Evolutionary conservation across 2,329 filamentous ascomycete species (phyloP), one percentile per base, ranked within the genome.

Genomic region (Tympanopsis confertula): DNA sequence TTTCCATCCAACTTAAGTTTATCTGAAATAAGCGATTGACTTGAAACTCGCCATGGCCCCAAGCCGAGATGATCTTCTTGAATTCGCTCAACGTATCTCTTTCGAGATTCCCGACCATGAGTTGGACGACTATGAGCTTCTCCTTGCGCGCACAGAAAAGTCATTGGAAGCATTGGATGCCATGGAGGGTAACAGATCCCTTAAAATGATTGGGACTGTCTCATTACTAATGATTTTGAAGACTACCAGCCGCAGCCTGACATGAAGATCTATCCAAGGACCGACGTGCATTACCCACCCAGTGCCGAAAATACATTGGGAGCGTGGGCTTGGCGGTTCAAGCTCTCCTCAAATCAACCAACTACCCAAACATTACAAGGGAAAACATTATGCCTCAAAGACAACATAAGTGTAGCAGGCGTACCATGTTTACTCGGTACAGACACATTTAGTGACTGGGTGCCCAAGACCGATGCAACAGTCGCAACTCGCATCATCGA

Each of bases 361-460:
- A 38, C 48, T 10, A 40, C 46, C 3, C 46, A 50, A 18, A 45
- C 58, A 18, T 52, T 69, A 5, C 41, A 54, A 4, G 58, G 59
- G 24, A 59, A 60, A 44, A 64, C 52, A 26, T 52, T 68, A 7
- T 61, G 55, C 3, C 47, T 69, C 38, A 70, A 69, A 44, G 66
- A 68, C 47, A 68, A 68, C 41, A 59, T 69, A 10, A 57, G 58
- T 4, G 54, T 70, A 2, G 60, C 56, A 0, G 61, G 58, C 4
- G 53, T 68, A 19, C 62, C 63, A 10, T 54, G 61, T n/a, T 58
- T 61, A 2, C 51, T 63, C 7, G 66, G 66, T 2, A 64, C 61
- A 5, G 49, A 57, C 15, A 47, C 58, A 5, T 55, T 66, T 45
- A 54, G 54, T 3, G 57, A 53, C 20, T 59, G 56, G 42, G 49